Evolutionary conservation across 306 rosid species (phyloP), one percentile per base, ranked within the genome.

Genomic region (Dalbergia cochinchinensis): DNA sequence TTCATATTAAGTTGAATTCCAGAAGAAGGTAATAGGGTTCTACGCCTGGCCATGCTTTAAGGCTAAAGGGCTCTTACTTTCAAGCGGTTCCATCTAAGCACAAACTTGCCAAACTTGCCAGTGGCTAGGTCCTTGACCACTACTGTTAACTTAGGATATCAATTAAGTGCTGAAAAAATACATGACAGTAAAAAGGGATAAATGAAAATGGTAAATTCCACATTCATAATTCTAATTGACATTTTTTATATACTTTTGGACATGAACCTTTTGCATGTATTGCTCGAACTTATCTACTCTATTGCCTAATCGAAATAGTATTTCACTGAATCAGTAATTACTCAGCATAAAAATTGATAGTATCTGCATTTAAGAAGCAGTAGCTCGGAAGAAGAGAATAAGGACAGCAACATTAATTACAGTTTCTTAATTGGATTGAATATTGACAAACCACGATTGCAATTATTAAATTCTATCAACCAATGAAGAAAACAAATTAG

Each of bases 371-470:
- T 10, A 70, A 61, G 71, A 16, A 73, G 66, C 20, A 13, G n/a
- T 15, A 79, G 33, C 50, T 7, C 8, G 35, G 31, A 35, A 47
- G 41, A 73, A 64, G 14, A 65, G 48, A 44, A 14, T 62, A 35
- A 35, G 41, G 26, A 77, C n/a, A 33, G 26, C 65, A 58, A 66
- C 57, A 84, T 44, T 55, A 8, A 51, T 60, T 39, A 71, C 71
- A 48, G 13, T 9, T 16, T 63, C 44, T 20, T 7, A 75, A 47
- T 35, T 44, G 61, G 57, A 59, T 74, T 9, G 15, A 50, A 22
- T 22, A 22, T 22, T 11, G 61, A 13, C 19, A 22, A 54, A 74
- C 12, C 11, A 42, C 4, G 20, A 58, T 67, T 8, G 45, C 19
- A 11, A 47, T 48, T 13, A 48, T 5, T 76, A 57, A 70, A 61